phyloP scores from a whole-genome alignment of 192 early-diverging fungal genomes.

The Rhizoclosmatium globosum region DNA sequence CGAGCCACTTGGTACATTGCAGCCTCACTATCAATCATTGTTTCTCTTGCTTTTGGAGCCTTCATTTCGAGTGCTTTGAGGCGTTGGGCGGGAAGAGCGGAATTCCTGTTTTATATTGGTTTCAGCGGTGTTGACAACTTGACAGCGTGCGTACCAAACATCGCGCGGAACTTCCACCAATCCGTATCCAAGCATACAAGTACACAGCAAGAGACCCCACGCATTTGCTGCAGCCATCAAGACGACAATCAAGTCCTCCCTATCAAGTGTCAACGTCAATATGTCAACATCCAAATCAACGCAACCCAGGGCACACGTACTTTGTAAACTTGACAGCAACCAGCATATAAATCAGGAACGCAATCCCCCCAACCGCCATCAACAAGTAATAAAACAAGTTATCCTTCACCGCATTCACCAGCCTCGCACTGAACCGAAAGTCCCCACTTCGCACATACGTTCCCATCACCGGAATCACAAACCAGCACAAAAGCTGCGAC shows the following conservation, averaged over 20 bases:
- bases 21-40: slow-evolving; percentile 80
- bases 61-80: slow-evolving; percentile 72
- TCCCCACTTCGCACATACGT: slow-evolving; percentile 78
- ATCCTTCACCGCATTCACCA: slow-evolving; percentile 79
- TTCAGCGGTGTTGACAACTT: too few relatives aligned
- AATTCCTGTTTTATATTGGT: slow-evolving; percentile 23
- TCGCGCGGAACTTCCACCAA: slow-evolving; percentile 87
- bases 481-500: slow-evolving; percentile 88
- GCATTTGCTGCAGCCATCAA: slow-evolving; percentile 94
- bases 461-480: slow-evolving; percentile 39
- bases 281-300: too few relatives aligned
- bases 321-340: slow-evolving; percentile 47
- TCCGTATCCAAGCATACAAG: slow-evolving; percentile 93
- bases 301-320: background rate
- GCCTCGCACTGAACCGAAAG: slow-evolving; percentile 71
- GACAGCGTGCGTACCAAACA: slow-evolving; percentile 77
- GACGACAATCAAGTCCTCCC: slow-evolving; percentile 73
- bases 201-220: slow-evolving; percentile 89
- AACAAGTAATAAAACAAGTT: slow-evolving; percentile 86
- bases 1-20: slow-evolving; percentile 75
- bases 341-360: slow-evolving; percentile 79
- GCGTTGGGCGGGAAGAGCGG: slow-evolving; percentile 66
- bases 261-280: slow-evolving; percentile 28
- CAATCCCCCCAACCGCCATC: slow-evolving; percentile 70
- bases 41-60: slow-evolving; percentile 80